Evolutionary conservation across 2,329 filamentous ascomycete species (phyloP).

Genomic region (Pseudopithomyces chartarum): DNA sequence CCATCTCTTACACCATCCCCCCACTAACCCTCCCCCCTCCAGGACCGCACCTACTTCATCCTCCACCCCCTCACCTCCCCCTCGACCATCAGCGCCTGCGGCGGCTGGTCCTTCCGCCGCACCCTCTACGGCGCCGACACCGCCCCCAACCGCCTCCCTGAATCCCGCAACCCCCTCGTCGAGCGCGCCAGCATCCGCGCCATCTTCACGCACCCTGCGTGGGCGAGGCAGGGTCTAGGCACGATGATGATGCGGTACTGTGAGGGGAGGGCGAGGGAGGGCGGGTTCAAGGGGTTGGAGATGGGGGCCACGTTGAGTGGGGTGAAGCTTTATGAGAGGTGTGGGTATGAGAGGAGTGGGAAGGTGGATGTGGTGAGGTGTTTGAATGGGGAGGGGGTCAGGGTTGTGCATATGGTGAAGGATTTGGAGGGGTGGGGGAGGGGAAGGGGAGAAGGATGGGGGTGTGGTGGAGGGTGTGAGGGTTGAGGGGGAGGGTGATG

Average conservation of each 20-base stretch:
- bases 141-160: constrained; percentile 35
- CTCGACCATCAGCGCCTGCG: constrained; percentile 36
- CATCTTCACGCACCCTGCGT: constrained; percentile 41
- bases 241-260: constrained; percentile 47
- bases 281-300: constrained; percentile 36
- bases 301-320: constrained; percentile 42
- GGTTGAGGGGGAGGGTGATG: background rate
- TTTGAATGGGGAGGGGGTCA: constrained; percentile 40
- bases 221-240: constrained; percentile 22
- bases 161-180: constrained; percentile 28
- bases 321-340: constrained; percentile 35
- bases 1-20: background rate
- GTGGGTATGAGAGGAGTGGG: constrained; percentile 42
- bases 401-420: constrained; percentile 42
- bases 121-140: constrained; percentile 43
- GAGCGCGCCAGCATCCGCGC: constrained; percentile 42
- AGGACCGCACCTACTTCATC: constrained; percentile 39
- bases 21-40: background rate
- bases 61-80: constrained; percentile 29
- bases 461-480: background rate
- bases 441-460: background rate
- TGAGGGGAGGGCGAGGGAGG: constrained; percentile 32
- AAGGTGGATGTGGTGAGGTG: constrained; percentile 38
- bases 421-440: constrained; percentile 17
- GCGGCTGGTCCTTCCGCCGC: constrained; percentile 43